Evolutionary conservation across 305 asterid species (phyloP).

Genomic region (Fraxinus paxiana): DNA sequence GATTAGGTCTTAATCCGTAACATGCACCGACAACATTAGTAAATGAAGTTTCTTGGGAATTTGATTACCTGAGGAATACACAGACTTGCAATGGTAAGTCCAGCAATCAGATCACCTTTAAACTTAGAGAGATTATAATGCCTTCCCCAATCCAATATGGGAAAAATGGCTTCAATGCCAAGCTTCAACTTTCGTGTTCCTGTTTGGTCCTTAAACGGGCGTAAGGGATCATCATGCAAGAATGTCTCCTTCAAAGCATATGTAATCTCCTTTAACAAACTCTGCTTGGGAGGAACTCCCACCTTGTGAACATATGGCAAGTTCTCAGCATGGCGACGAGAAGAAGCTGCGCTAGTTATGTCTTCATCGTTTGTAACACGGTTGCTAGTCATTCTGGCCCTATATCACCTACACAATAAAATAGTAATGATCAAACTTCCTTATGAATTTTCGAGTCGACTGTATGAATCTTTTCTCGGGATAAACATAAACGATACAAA

Average conservation of each 20-base stretch:
- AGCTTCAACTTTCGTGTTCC: conserved; percentile 31
- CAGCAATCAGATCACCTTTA: conserved; percentile 69
- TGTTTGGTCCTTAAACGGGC: conserved; percentile 52
- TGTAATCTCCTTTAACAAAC: conserved; percentile 40
- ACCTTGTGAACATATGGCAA: conserved; percentile 51
- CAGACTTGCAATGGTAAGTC: conserved; percentile 71
- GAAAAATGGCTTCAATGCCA: conserved; percentile 49
- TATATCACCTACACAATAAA: conserved; percentile 20
- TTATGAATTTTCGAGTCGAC: not conserved
- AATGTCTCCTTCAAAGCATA: conserved; percentile 54
- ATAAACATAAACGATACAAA: not conserved
- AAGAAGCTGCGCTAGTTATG: conserved; percentile 30
- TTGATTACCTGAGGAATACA: conserved; percentile 66
- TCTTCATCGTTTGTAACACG: conserved; percentile 35
- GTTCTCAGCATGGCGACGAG: conserved; percentile 31
- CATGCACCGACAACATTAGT: not conserved
- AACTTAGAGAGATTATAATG: conserved; percentile 48
- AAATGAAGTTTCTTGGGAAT: not conserved
- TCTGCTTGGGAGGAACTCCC: conserved; percentile 53
- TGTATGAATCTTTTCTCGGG: not conserved
- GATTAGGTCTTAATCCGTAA: not conserved
- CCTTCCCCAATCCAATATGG: conserved; percentile 66
- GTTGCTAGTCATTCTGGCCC: conserved; percentile 30
- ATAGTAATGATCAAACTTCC: not conserved
- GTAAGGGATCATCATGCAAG: conserved; percentile 61